Conservation (phyloP, 2,329 filamentous ascomycete genomes). For the Alternaria arborescens region DNA sequence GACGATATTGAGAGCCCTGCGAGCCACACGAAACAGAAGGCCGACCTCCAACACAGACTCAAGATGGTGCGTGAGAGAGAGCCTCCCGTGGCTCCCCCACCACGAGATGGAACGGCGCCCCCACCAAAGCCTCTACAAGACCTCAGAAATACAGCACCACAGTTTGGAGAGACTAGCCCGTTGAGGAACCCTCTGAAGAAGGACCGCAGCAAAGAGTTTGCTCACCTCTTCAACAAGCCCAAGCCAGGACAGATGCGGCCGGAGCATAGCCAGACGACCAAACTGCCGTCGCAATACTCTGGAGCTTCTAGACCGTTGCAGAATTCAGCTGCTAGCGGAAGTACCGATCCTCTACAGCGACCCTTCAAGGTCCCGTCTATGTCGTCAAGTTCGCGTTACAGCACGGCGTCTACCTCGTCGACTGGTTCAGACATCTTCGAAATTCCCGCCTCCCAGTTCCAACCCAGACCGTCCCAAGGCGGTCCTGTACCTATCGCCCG, state of each 20-base stretch:
- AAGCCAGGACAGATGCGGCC: constrained; percentile 58
- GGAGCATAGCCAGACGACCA: constrained; percentile 58
- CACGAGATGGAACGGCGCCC: constrained; percentile 26
- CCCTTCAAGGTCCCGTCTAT: constrained; percentile 28
- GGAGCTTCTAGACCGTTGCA: constrained; percentile 14
- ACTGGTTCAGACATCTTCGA: constrained; percentile 46
- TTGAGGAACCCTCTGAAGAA: constrained; percentile 59
- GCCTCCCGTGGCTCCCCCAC: constrained; percentile 51
- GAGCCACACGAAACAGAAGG: constrained; percentile 3
- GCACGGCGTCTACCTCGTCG: constrained; percentile 34
- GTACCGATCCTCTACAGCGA: constrained; percentile 15
- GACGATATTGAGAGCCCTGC: constrained; percentile 32
- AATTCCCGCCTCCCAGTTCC: constrained; percentile 47
- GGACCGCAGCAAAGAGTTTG: constrained; percentile 38
- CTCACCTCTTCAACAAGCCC: constrained; percentile 61
- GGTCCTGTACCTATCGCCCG: constrained; percentile 56
- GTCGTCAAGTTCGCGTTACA: constrained; percentile 34
- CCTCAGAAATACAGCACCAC: constrained; percentile 40
- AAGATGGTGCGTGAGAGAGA: constrained; percentile 64
- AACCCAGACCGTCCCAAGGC: constrained; percentile 36
- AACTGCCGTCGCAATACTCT: constrained; percentile 33
- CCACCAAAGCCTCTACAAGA: constrained; percentile 45
- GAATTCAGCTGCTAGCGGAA: background rate
- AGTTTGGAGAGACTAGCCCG: constrained; percentile 68
- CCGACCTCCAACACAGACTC: constrained; percentile 12